Evolutionary conservation across 1,284 basidiomycete genomes (phyloP).

Genomic region (Tilletia walkeri): DNA sequence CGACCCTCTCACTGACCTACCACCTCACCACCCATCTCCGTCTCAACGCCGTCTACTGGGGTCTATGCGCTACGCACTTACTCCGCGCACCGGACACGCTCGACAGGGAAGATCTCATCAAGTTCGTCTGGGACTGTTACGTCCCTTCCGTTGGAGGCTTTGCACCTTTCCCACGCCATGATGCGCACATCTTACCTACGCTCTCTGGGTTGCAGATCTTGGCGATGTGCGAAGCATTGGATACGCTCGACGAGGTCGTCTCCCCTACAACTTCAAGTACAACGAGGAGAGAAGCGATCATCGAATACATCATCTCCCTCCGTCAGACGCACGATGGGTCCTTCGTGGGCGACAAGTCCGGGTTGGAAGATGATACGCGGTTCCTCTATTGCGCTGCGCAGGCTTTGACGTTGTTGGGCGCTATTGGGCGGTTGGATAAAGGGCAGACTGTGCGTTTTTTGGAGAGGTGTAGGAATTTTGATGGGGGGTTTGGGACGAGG

Average conservation of each 20-base stretch:
- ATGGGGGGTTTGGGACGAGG: conserved; percentile 84
- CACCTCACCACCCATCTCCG: conserved; percentile 90
- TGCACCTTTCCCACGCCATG: conserved; percentile 86
- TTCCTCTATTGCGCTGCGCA: conserved; percentile 84
- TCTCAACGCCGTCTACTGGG: conserved; percentile 97
- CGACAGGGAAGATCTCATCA: conserved; percentile 76
- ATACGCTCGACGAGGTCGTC: conserved; percentile 59
- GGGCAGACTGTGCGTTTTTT: conserved; percentile 72
- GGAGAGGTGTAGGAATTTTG: conserved; percentile 79
- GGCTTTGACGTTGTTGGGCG: conserved; percentile 72
- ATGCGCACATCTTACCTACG: conserved; percentile 83
- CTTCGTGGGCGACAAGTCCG: conserved; percentile 78
- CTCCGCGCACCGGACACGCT: conserved; percentile 77
- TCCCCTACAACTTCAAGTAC: background rate
- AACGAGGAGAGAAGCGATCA: background rate
- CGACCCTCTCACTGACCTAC: conserved; percentile 62
- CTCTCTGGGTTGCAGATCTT: conserved; percentile 90
- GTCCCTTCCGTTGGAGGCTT: conserved; percentile 70
- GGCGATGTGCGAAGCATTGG: conserved; percentile 76
- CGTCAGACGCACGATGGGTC: conserved; percentile 67
- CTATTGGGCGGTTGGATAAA: conserved; percentile 61
- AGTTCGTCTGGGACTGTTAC: conserved; percentile 91
- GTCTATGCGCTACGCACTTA: conserved; percentile 77
- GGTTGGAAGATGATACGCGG: conserved; percentile 86
- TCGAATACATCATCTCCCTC: conserved; percentile 74